phyloP scores from a whole-genome alignment of 2,329 filamentous ascomycete species.

The Phyllosticta paracitricarpa region DNA sequence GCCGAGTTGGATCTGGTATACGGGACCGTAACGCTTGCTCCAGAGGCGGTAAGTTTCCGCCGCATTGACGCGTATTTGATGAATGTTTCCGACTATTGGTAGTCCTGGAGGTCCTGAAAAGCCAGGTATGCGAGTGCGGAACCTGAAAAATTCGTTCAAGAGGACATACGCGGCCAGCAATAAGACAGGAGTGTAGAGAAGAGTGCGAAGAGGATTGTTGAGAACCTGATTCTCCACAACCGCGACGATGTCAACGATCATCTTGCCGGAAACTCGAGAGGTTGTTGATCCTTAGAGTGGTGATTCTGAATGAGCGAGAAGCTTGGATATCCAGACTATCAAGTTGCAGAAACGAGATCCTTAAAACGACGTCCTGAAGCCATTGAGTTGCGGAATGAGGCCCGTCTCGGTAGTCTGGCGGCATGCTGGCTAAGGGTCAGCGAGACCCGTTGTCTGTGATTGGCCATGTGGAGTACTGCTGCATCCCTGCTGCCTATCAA shows the following conservation, averaged over 20 bases:
- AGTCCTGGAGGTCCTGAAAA: conserved; percentile 31
- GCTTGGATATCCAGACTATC: no score
- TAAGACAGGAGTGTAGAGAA: conserved; percentile 17
- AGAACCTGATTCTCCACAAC: background rate
- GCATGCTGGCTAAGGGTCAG: background rate
- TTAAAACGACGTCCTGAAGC: background rate
- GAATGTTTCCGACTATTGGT: conserved; percentile 33
- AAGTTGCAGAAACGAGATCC: background rate
- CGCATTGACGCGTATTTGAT: conserved; percentile 33
- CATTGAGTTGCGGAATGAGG: background rate
- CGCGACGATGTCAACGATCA: conserved; percentile 4
- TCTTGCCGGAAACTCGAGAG: background rate
- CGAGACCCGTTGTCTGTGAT: background rate
- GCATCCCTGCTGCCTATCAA: background rate
- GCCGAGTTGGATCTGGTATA: conserved; percentile 38
- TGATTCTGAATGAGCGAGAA: background rate
- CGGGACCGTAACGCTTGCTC: conserved; percentile 30
- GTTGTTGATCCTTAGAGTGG: background rate
- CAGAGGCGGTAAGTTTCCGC: conserved; percentile 35
- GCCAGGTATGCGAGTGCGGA: conserved; percentile 25
- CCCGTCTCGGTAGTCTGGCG: background rate
- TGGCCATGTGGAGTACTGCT: background rate
- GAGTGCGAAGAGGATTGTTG: conserved; percentile 19
- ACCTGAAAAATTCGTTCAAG: conserved; percentile 27
- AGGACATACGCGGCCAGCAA: conserved; percentile 26